Evolutionary conservation across 2,329 filamentous ascomycete species (phyloP).

Genomic region (Fusarium gaditjirri): DNA sequence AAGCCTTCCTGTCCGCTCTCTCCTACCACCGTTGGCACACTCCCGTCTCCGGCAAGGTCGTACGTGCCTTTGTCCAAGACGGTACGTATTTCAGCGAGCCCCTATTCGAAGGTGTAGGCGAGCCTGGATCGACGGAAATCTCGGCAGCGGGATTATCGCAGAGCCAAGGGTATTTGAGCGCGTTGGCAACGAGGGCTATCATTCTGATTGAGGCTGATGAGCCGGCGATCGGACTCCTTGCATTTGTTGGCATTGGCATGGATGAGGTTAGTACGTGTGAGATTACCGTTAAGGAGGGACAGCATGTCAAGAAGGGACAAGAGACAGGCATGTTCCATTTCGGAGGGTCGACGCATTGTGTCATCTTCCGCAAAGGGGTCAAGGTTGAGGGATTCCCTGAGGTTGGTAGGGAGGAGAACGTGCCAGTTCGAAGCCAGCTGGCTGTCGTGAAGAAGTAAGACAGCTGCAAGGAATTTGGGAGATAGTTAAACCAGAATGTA

Average conservation of each 20-base stretch:
- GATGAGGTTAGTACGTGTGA: slow-evolving; percentile 80
- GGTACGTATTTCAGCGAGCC: slow-evolving; percentile 77
- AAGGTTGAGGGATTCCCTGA: slow-evolving; percentile 55
- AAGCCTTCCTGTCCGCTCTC: slow-evolving; percentile 74
- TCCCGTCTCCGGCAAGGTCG: slow-evolving; percentile 71
- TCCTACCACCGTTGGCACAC: slow-evolving; percentile 79
- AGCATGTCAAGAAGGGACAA: slow-evolving; percentile 75
- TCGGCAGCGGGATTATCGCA: slow-evolving; percentile 56
- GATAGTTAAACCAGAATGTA: neutral
- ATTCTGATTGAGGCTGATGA: slow-evolving; percentile 79
- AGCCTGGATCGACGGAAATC: slow-evolving; percentile 48
- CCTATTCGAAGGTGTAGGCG: slow-evolving; percentile 51
- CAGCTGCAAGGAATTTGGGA: neutral
- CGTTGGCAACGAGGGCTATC: slow-evolving; percentile 74
- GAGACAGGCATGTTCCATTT: slow-evolving; percentile 84
- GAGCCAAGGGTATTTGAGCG: slow-evolving; percentile 73
- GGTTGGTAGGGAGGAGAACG: slow-evolving; percentile 51
- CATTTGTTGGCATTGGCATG: slow-evolving; percentile 79
- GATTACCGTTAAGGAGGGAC: slow-evolving; percentile 73
- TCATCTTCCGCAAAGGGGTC: slow-evolving; percentile 71
- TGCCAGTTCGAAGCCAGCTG: slow-evolving; percentile 53
- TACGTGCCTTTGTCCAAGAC: slow-evolving; percentile 65
- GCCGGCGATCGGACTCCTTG: slow-evolving; percentile 73
- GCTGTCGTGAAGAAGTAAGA: slow-evolving; percentile 45
- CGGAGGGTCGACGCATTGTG: slow-evolving; percentile 76